phyloP scores from a whole-genome alignment of 352 stramenopile genomes.

The Phytophthora quininea region DNA sequence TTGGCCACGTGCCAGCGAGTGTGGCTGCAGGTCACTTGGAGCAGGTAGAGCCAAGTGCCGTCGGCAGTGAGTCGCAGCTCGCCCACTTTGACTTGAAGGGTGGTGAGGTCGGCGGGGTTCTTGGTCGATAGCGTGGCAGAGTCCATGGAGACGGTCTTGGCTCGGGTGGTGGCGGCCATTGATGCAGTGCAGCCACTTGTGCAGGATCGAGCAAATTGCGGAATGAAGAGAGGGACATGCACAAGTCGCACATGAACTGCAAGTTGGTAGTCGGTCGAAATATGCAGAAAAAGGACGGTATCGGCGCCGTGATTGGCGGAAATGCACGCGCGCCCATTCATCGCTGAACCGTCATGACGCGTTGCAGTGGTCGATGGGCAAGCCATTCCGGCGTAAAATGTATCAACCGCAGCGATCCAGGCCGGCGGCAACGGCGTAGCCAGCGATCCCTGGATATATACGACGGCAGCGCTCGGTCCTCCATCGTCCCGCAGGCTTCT shows the following conservation, averaged over 20 bases:
- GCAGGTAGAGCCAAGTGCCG: conserved; percentile 70
- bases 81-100: conserved; percentile 58
- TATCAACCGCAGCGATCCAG: too few relatives aligned
- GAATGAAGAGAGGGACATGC: neutral
- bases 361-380: neutral
- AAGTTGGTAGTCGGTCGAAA: neutral
- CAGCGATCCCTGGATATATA: too few relatives aligned
- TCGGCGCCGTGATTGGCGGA: neutral
- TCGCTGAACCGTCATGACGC: neutral
- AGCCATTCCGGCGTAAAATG: too few relatives aligned
- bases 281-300: neutral
- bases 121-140: conserved; percentile 4
- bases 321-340: neutral
- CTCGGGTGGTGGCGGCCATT: neutral
- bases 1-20: conserved; percentile 57
- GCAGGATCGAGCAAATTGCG: neutral
- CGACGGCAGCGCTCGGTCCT: too few relatives aligned
- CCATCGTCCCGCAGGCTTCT: too few relatives aligned
- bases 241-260: neutral
- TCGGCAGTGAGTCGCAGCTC: conserved; percentile 64
- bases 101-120: conserved; percentile 47
- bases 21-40: conserved; percentile 55
- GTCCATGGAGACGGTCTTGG: conserved; percentile 20
- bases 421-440: too few relatives aligned
- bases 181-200: neutral